Evolutionary conservation across 2,329 filamentous ascomycete species (phyloP).

Genomic region (Curvularia sp.): DNA sequence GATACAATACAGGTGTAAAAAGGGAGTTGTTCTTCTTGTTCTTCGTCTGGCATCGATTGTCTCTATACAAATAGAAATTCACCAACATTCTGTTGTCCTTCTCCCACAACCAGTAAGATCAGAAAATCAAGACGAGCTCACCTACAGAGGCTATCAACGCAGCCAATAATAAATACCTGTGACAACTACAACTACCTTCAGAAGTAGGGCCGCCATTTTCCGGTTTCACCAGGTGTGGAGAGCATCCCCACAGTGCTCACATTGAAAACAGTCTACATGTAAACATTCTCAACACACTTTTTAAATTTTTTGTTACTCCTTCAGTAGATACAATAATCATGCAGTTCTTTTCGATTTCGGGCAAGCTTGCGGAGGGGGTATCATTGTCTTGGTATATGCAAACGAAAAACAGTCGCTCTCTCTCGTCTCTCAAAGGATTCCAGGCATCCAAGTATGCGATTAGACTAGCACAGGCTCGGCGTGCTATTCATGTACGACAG

Average conservation of each 20-base stretch:
- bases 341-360: not conserved
- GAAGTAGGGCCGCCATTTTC: no score
- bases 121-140: no score
- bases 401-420: conserved; percentile 2
- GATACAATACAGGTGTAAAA: no score
- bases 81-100: no score
- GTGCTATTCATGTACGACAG: not conserved
- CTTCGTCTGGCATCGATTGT: not conserved
- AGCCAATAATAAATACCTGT: no score
- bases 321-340: not conserved
- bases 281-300: not conserved
- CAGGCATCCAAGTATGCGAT: not conserved
- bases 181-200: no score
- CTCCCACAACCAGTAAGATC: no score
- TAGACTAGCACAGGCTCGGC: not conserved
- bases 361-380: conserved; percentile 9
- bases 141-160: no score
- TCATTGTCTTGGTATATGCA: conserved; percentile 12
- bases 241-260: no score
- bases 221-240: no score
- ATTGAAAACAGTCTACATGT: no score
- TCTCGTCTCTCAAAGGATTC: not conserved
- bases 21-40: not conserved
- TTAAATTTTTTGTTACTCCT: not conserved
- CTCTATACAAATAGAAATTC: no score